Evolutionary conservation across 805 yeast species (phyloP), one percentile per base, ranked within the genome.

Genomic region (Pichia kluyveri): DNA sequence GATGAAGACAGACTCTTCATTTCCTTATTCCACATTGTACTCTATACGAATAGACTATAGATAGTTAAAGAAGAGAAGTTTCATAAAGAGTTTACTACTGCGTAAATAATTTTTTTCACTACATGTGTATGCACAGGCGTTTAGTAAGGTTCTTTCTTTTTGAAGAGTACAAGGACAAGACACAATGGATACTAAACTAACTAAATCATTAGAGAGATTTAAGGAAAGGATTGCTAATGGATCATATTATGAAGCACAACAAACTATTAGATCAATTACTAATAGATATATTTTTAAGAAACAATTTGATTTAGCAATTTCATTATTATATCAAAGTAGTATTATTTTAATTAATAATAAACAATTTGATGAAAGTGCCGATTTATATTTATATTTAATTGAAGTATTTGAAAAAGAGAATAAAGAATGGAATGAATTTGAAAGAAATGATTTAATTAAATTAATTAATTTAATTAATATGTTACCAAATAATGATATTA

Each of bases 241-340:
- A 3, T 85, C 89, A 47, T 88, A 75, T 68, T 91, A 91, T 62
- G 99, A 93, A 62, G 98, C 98, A 0, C 96, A 91, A 63, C 98
- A 93, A 65, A 90, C 96, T 0, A 73, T 93, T 45, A 73, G 96
- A 59, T 88, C 98, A 7, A 85, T 91, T 46, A 86, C 86, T 40
- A 89, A 89, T 55, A 74, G 99, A 60, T 84, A 86, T 60, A 83
- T 85, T 40, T 79, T 86, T 53, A 61, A 80, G 26, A 79, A 79
- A 51, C 79, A 83, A 50, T 86, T 75, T 61, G 69, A 66, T 3
- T 82, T 83, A 38, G 96, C 97, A 10, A 73, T 79, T 45, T 89
- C 85, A 43, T 68, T 89, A 48, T 71, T 91, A 32, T 78, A 79
- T 56, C 80, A 80, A 55, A 90, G 91, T 40, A 76, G 95, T 0